Percentiles rank a stretch among this genome's conserved stretches.
Evolutionary conservation across 2,329 filamentous ascomycete species (phyloP).

Genomic region (Tricladium varicosporioides): DNA sequence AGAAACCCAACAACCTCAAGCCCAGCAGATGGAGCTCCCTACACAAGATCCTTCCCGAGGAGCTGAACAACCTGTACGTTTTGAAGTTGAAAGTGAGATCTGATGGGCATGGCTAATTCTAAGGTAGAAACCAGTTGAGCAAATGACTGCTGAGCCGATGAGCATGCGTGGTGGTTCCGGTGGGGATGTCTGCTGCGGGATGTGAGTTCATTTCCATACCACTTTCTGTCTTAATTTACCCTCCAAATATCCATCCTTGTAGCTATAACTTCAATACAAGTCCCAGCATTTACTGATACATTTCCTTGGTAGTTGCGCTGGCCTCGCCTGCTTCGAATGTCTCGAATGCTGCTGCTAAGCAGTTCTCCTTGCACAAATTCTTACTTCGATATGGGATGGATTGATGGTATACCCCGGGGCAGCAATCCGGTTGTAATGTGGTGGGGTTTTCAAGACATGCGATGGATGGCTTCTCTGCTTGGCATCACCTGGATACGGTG

Average conservation of each 20-base stretch:
- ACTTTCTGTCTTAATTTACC: neutral
- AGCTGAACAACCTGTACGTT: constrained; percentile 29
- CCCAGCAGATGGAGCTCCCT: constrained; percentile 28
- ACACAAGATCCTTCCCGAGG: constrained; percentile 8
- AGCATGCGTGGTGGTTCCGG: constrained; percentile 29
- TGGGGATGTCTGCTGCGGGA: constrained; percentile 28
- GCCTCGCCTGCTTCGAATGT: constrained; percentile 32
- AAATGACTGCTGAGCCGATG: constrained; percentile 31
- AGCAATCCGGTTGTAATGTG: too few relatives aligned
- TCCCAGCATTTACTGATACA: neutral
- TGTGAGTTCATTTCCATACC: constrained; percentile 22
- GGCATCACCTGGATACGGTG: too few relatives aligned
- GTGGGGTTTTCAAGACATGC: too few relatives aligned
- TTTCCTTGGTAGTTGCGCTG: constrained; percentile 24
- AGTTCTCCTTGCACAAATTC: neutral
- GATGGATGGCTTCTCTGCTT: too few relatives aligned
- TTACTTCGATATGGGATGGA: neutral
- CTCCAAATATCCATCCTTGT: neutral
- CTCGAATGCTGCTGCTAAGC: constrained; percentile 32
- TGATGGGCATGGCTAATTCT: too few relatives aligned
- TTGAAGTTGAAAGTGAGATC: too few relatives aligned
- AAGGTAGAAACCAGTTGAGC: constrained; percentile 17
- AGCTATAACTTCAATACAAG: neutral
- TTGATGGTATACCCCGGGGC: neutral
- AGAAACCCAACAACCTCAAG: constrained; percentile 30